A percentile compares a stretch with the other conserved stretches of the same genome.
Evolutionary conservation across 139 green algal genomes (phyloP).

Genomic region (Axilococcus clingmanii): DNA sequence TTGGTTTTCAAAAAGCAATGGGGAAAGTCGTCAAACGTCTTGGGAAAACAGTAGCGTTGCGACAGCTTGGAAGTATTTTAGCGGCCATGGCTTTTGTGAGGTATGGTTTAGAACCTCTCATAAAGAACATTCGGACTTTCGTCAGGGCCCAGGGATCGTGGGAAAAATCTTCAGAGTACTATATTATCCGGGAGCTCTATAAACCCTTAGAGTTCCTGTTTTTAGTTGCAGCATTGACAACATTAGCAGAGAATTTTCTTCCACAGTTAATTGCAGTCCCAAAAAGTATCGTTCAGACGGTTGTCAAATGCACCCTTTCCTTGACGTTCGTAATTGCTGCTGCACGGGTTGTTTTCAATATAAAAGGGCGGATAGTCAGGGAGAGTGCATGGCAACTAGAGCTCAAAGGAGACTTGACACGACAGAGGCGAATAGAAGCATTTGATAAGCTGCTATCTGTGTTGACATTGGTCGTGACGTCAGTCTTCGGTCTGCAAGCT

Average conservation of each 20-base stretch:
- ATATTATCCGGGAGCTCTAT: conserved; percentile 71
- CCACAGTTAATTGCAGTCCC: conserved; percentile 72
- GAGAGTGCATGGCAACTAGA: conserved; percentile 49
- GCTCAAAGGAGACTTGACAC: conserved; percentile 70
- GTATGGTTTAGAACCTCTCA: conserved; percentile 40
- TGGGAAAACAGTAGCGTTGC: conserved; percentile 55
- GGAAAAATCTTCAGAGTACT: conserved; percentile 51
- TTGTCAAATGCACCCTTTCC: conserved; percentile 70
- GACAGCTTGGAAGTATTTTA: conserved; percentile 39
- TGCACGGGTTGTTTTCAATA: conserved; percentile 72
- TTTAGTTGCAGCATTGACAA: conserved; percentile 74
- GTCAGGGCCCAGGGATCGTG: conserved; percentile 31
- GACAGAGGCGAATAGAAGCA: conserved; percentile 58
- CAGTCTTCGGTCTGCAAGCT: conserved; percentile 51
- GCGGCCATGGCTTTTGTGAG: conserved; percentile 31
- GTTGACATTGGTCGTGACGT: conserved; percentile 45
- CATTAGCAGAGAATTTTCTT: conserved; percentile 75
- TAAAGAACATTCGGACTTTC: conserved; percentile 28
- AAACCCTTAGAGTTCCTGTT: conserved; percentile 82
- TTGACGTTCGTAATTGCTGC: conserved; percentile 75
- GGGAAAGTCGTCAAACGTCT: conserved; percentile 33
- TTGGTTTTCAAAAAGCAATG: conserved; percentile 35
- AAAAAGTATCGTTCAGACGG: conserved; percentile 37
- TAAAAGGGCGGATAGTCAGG: conserved; percentile 62
- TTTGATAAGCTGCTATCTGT: conserved; percentile 60